Base-by-base conservation (phyloP, 2,329 filamentous ascomycete species). In the Colletotrichum noveboracense region DNA sequence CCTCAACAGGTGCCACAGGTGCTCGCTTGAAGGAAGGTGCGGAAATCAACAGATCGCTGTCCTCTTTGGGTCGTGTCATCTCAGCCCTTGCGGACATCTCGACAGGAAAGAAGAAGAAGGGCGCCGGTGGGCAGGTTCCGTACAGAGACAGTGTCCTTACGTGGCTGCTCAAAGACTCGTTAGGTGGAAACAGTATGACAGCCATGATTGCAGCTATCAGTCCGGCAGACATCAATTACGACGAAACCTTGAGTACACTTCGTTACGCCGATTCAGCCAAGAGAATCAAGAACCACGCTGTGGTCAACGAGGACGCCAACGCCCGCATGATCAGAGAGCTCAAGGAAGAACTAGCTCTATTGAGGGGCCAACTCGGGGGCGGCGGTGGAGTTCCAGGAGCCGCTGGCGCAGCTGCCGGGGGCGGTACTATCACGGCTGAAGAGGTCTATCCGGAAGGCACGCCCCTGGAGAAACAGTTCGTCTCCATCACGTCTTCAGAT, bases 191-290 rank as follows among this genome's bases (percentile, higher is more conserved):
- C 89, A 98, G 96, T 84, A 96, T 98, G 95, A 99, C 97, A 28
- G 97, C 97, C 75, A 99, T 99, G 97, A 99, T 99, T 89, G 97
- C 97, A 66, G 96, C 96, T 68, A 98, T 99, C 82, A 98, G 96
- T 81, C 97, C 97, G 6, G 97, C 97, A 70, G 97, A 99, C 85
- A 98, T 98, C 87, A 99, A 99, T 86, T 98, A 98, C 82, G 97
- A 99, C 79, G 97, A 99, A 85, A 99, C 97, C 1, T 89, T 99
- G 21, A 97, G 96, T 83, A 99, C 97, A 1, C 89, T 99, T 32
- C 93, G 97, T 81, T 99, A 99, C 85, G 97, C 97, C 71, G 96
- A 99, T 83, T 98, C 96, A 9, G 97, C 97, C 30, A 99, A 99
- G 87, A 93, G 97, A 80, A 99, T 99, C 90, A 98, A 98, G 95